Conservation (phyloP, 108 stramenopile species). For the Fistulifera pelliculosa region DNA sequence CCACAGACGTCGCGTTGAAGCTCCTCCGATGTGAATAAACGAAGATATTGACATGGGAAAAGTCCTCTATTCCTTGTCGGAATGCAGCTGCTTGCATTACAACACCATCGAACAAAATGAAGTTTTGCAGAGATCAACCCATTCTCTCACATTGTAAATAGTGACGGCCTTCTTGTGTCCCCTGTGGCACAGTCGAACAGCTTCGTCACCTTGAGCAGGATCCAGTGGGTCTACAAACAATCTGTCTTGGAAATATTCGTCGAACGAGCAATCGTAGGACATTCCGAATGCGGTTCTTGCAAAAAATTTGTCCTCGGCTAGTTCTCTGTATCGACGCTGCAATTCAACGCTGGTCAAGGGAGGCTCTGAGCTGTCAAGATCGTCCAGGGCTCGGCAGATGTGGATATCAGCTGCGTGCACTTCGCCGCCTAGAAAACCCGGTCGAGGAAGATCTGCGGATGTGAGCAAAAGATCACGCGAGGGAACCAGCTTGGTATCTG, state of each 20-base stretch:
- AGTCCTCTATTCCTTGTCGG: constrained; percentile 34
- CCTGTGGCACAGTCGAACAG: constrained; percentile 24
- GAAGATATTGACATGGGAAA: constrained; percentile 27
- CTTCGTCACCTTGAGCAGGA: constrained; percentile 27
- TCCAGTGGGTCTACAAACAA: constrained; percentile 48
- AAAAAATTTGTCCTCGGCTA: constrained; percentile 27
- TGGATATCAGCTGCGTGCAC: constrained; percentile 31
- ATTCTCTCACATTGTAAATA: constrained; percentile 39
- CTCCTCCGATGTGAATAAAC: constrained; percentile 33
- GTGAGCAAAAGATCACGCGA: constrained; percentile 8
- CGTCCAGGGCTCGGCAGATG: constrained; percentile 26
- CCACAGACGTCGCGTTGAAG: constrained; percentile 43
- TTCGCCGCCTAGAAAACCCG: constrained; percentile 47
- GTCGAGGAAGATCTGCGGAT: constrained; percentile 36
- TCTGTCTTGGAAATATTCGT: constrained; percentile 40
- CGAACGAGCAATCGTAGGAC: constrained; percentile 38
- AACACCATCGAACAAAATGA: constrained; percentile 38
- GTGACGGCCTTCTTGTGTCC: constrained; percentile 25
- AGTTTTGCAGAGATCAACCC: constrained; percentile 27
- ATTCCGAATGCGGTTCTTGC: constrained; percentile 26
- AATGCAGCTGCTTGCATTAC: constrained; percentile 32
- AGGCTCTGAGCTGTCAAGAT: constrained; percentile 18
- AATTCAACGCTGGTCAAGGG: constrained; percentile 8
- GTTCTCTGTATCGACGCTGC: constrained; percentile 14
- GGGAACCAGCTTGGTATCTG: not conserved